These are phyloP conservation scores for Ogataea dorogensis DNA, from an alignment of 805 yeast genomes.

Conservation along the genomic window DNA sequence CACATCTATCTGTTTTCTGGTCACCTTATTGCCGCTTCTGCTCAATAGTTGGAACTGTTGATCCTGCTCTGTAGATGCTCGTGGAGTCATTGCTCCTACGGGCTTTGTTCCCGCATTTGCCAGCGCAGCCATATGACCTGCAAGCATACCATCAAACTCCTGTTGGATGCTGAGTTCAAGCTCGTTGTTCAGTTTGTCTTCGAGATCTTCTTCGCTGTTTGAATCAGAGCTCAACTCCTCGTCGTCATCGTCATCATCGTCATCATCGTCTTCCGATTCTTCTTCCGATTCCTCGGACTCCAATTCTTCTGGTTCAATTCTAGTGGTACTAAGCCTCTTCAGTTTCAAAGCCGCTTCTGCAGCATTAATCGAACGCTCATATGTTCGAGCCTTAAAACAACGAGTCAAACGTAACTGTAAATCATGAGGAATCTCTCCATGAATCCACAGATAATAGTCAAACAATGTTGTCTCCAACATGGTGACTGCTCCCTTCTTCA, in stretches of 20 bases:
- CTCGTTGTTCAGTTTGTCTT: conserved; percentile 29
- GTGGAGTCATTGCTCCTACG: conserved; percentile 1
- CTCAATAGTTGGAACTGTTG: conserved; percentile 48
- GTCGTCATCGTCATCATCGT: conserved; percentile 34
- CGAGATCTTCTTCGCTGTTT: conserved; percentile 18
- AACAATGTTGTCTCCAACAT: conserved; percentile 52
- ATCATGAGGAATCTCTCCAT: conserved; percentile 61
- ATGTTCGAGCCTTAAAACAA: conserved; percentile 36
- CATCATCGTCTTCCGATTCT: conserved; percentile 27
- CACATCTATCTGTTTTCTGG: conserved; percentile 44
- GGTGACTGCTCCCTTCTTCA: conserved; percentile 24
- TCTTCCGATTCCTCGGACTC: conserved; percentile 20
- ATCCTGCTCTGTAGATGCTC: conserved; percentile 1
- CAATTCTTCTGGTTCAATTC: conserved; percentile 13
- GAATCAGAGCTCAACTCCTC: conserved; percentile 18
- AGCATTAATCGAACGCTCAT: conserved; percentile 25
- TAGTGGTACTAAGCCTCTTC: too few species aligned
- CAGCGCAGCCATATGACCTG: conserved; percentile 41
- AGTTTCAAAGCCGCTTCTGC: conserved; percentile 1
- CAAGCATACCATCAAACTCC: conserved; percentile 52
- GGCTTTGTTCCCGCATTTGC: neutral
- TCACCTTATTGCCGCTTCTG: conserved; percentile 47
- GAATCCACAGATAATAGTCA: conserved; percentile 68
- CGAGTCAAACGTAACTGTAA: conserved; percentile 10
- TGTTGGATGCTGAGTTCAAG: conserved; percentile 42